Evolutionary conservation across 495 filamentous ascomycete genomes (phyloP).

Genomic region (Astrothelium macrocarpum): DNA sequence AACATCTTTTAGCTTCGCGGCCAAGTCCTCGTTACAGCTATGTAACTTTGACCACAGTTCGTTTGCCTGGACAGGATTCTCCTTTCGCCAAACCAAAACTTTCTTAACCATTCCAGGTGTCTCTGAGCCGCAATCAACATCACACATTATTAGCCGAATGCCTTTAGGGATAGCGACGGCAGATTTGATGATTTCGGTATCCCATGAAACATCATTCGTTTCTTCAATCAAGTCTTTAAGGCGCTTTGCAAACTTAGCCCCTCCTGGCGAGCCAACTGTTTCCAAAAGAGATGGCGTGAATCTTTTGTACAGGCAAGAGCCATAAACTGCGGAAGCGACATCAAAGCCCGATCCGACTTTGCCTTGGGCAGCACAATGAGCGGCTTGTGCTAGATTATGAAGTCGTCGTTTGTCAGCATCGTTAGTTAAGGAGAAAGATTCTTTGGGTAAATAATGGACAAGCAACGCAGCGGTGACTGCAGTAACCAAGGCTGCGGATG

Average conservation of each 20-base stretch:
- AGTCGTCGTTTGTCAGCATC: conserved; percentile 37
- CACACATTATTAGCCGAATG: conserved; percentile 75
- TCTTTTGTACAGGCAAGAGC: conserved; percentile 78
- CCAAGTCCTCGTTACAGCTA: conserved; percentile 60
- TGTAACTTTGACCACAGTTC: conserved; percentile 66
- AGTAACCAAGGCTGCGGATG: conserved; percentile 91
- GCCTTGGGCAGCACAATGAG: conserved; percentile 92
- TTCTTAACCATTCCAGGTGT: conserved; percentile 92
- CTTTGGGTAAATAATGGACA: conserved; percentile 61
- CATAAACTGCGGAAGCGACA: conserved; percentile 87
- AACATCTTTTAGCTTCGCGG: conserved; percentile 44
- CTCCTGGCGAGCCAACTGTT: conserved; percentile 51
- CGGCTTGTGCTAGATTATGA: conserved; percentile 87
- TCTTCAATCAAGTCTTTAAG: conserved; percentile 58
- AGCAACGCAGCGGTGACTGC: conserved; percentile 74
- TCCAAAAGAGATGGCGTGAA: conserved; percentile 75
- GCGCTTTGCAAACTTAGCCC: conserved; percentile 52
- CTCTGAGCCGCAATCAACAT: conserved; percentile 89
- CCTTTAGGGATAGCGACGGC: conserved; percentile 55
- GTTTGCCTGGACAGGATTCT: conserved; percentile 56
- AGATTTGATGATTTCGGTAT: conserved; percentile 58
- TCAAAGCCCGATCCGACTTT: conserved; percentile 96
- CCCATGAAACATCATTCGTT: conserved; percentile 50
- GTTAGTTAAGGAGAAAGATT: conserved; percentile 40
- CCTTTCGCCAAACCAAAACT: conserved; percentile 71